Base-by-base conservation (phyloP, 208 protist species). In the Crithidia acanthocephali region DNA sequence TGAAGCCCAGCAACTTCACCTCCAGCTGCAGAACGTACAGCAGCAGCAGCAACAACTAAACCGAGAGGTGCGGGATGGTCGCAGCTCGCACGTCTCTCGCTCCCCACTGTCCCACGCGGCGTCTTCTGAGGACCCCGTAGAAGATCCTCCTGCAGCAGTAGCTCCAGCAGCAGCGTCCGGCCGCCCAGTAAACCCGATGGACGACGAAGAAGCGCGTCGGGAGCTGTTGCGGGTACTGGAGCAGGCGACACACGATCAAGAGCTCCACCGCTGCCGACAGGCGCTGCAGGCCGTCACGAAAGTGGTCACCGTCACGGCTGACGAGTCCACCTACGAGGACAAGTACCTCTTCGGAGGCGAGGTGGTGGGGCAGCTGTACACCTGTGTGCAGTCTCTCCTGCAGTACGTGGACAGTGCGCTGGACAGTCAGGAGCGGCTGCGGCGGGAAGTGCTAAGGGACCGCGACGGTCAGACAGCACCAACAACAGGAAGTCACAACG, bases 161-260 rank as follows among this genome's bases (percentile, higher is more conserved):
- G 23, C 5, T 3, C 6, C 42, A 6, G 23, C 60, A 20, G 28
- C 60, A 3, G 42, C 44, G n/a, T 47, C 60, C 2, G 0, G 9
- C 0, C 51, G 22, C 22, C 25, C 44, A 11, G 0, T 8, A 5
- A 87, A 88, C 35, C 83, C 86, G 2, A 91, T 91, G 83, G 72
- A 66, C 0, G 77, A 83, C 30, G 81, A 80, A 44, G 76, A 70
- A 42, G 83, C 84, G 0, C 80, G 82, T 13, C 79, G 69, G n/a
- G 87, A 90, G 72, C 76, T 95, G 23, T 45, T 95, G 53, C 70
- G 65, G 25, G 67, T 93, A 23, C 77, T 95, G 18, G 85, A 93
- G 50, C 74, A 86, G 20, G 73, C 86, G 20, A 87, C 87, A 15
- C 81, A 81, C 10, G 90, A 95, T 45, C 72, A 85, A 40, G 90